Evolutionary conservation across 1,139 yeast genomes (phyloP).

Genomic region (Suhomyces maxii): DNA sequence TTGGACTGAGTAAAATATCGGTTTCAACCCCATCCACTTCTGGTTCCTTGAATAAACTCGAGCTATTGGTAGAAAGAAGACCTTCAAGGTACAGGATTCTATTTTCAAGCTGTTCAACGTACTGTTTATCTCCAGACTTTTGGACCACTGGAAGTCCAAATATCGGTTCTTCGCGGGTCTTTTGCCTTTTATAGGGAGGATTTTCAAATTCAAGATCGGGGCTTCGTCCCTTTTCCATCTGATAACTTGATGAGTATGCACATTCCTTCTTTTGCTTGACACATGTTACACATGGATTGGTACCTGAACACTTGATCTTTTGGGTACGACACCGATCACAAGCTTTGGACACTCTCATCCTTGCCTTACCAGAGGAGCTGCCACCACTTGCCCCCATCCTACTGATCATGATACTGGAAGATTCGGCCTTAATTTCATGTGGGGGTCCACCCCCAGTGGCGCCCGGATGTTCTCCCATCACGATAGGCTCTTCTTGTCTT

Average conservation of each 20-base stretch:
- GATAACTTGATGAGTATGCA: conserved; percentile 21
- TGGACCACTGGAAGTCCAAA: conserved; percentile 23
- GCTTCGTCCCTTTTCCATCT: conserved; percentile 3
- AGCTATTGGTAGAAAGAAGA: conserved; percentile 24
- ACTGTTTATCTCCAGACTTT: conserved; percentile 18
- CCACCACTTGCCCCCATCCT: not conserved
- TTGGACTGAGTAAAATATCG: conserved; percentile 22
- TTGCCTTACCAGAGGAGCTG: conserved; percentile 6
- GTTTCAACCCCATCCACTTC: conserved; percentile 11
- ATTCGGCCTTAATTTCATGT: not conserved
- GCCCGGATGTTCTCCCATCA: not conserved
- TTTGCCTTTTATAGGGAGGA: conserved; percentile 13
- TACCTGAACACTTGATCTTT: conserved; percentile 64
- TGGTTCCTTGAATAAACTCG: conserved; percentile 20
- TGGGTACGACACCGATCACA: conserved; percentile 57
- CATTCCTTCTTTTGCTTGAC: conserved; percentile 45
- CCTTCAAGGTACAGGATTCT: conserved; percentile 42
- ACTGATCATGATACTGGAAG: not conserved
- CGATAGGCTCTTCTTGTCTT: too few relatives aligned
- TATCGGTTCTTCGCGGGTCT: conserved; percentile 10
- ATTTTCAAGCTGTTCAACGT: conserved; percentile 38
- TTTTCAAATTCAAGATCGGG: conserved; percentile 2
- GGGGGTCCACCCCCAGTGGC: not conserved
- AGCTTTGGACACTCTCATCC: conserved; percentile 53
- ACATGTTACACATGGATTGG: conserved; percentile 55